Base-by-base conservation (phyloP, 305 asterid species). In the Fraxinus baroniana region DNA sequence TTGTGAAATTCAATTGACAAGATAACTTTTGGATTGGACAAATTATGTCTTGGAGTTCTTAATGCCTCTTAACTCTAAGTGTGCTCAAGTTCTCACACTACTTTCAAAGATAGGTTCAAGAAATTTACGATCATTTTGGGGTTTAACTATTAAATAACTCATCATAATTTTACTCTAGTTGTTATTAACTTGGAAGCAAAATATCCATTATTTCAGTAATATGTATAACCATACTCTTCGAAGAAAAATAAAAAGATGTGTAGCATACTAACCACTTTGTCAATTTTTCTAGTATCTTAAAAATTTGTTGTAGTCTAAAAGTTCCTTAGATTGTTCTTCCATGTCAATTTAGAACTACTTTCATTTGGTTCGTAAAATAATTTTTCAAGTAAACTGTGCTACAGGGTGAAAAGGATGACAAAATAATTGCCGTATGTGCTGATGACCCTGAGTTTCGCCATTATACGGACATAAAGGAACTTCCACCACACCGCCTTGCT, bases 401-500 rank as follows among this genome's bases (percentile, higher is more conserved):
- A 80, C 89, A 94, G 98, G 98, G 97, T 44, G 97, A 94, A 86
- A 93, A 90, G 89, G 97, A 94, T 83, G 98, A 94, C 89, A 93
- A 94, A 81, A 93, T 94, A 72, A 94, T 94, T 30, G 98, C 98
- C 30, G 97, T 94, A 20, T 93, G 98, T 39, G 97, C 97, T 74
- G 98, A 94, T 80, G 98, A 94, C 83, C 98, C 97, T 3, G 98
- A 94, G 88, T 92, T 91, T 84, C 97, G 97, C 79, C 95, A 91
- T 80, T 88, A 87, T 83, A 88, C 60, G 60, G 97, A 94, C 87
- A 91, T 93, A 70, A 88, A 90, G 81, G 97, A 92, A n/a, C 93
- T 93, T 80, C 91, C 98, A 78, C 97, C 97, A 46, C 98, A 94
- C 32, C 98, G 97, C 68, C 97, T 92, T 80, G 97, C 98, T 91